phyloP scores from a whole-genome alignment of 257 asterid species.

The Jasminum sambac region DNA sequence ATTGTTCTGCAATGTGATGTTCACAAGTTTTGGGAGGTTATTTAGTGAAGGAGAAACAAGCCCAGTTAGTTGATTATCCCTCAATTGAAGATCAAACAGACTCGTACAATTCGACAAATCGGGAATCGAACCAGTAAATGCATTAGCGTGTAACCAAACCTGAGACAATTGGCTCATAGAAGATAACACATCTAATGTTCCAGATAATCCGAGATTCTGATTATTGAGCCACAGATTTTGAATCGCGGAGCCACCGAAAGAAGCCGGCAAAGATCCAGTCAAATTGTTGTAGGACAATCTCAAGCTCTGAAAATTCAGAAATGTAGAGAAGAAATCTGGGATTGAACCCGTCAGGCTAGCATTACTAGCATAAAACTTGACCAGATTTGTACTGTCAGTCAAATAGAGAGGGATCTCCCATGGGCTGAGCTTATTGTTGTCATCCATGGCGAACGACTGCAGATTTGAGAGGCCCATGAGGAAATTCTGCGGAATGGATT shows the following conservation, averaged over 20 bases:
- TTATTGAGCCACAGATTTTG: conserved; percentile 75
- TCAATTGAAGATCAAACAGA: conserved; percentile 69
- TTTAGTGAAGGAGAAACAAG: conserved; percentile 55
- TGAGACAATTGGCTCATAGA: conserved; percentile 58
- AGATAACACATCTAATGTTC: conserved; percentile 56
- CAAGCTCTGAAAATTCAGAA: conserved; percentile 58
- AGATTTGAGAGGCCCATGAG: conserved; percentile 57
- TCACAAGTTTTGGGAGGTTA: conserved; percentile 45
- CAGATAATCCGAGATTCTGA: conserved; percentile 61
- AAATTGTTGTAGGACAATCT: conserved; percentile 71
- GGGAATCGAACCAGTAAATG: conserved; percentile 75
- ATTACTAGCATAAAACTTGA: conserved; percentile 53
- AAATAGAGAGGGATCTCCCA: conserved; percentile 72
- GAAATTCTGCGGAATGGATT: conserved; percentile 53
- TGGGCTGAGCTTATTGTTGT: conserved; percentile 39
- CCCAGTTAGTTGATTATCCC: conserved; percentile 78
- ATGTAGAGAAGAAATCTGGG: conserved; percentile 64
- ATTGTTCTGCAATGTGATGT: conserved; percentile 64
- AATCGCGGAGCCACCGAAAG: conserved; percentile 66
- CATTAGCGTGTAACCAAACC: conserved; percentile 77
- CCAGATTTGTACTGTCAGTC: conserved; percentile 52
- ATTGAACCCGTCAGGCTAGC: conserved; percentile 54
- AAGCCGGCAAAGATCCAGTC: conserved; percentile 65
- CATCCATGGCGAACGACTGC: conserved; percentile 46
- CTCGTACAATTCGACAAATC: conserved; percentile 62